Conservation (phyloP, 2,329 filamentous ascomycete genomes). For the Aspergillus intermedius region DNA sequence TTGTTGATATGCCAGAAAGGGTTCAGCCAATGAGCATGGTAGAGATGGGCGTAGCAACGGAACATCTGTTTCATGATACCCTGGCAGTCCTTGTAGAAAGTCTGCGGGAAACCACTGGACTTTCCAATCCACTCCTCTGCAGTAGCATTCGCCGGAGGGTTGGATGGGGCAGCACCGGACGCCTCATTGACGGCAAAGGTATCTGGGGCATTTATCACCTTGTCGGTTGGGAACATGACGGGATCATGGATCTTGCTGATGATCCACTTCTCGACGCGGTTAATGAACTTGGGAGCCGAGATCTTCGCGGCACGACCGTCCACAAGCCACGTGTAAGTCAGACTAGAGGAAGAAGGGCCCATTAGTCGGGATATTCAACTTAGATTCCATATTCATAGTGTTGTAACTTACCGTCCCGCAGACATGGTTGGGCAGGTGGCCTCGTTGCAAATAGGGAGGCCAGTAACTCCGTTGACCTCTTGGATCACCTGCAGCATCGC, state of each 20-base stretch:
- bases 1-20: conserved; percentile 75
- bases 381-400: not conserved
- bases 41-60: conserved; percentile 93
- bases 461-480: conserved; percentile 70
- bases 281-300: conserved; percentile 88
- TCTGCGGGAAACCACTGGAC: conserved; percentile 82
- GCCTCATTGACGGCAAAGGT: conserved; percentile 51
- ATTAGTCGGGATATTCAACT: conserved; percentile 10
- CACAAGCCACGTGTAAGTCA: conserved; percentile 96
- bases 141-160: conserved; percentile 52
- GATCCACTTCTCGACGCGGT: conserved; percentile 94
- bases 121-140: conserved; percentile 80
- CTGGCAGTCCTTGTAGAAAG: conserved; percentile 85
- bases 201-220: conserved; percentile 54
- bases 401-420: conserved; percentile 70
- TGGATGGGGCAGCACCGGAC: conserved; percentile 43
- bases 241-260: conserved; percentile 89
- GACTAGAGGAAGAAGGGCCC: conserved; percentile 45
- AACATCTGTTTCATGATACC: conserved; percentile 98
- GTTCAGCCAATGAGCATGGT: conserved; percentile 88
- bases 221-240: conserved; percentile 83
- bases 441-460: conserved; percentile 73
- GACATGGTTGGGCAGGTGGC: conserved; percentile 86
- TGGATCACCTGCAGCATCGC: conserved; percentile 85
- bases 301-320: conserved; percentile 83